phyloP scores from a whole-genome alignment of 306 rosid genomes.

The Cicer judaicum region DNA sequence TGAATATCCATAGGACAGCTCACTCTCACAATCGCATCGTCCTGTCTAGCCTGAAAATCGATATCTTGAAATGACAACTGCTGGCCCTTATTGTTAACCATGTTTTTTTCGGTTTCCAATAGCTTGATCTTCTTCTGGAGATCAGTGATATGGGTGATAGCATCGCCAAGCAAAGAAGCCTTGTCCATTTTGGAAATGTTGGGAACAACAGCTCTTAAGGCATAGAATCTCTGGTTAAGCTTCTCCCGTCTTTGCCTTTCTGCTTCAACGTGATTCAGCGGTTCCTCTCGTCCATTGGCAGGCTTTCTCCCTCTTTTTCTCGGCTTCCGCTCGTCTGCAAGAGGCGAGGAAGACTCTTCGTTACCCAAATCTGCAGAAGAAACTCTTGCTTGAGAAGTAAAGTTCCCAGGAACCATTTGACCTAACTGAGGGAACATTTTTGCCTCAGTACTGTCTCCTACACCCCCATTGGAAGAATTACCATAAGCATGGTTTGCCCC shows the following conservation, averaged over 20 bases:
- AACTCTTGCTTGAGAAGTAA: slow-evolving; percentile 60
- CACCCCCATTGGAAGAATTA: slow-evolving; percentile 68
- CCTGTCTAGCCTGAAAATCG: slow-evolving; percentile 75
- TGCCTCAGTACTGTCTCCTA: slow-evolving; percentile 61
- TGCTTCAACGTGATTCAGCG: slow-evolving; percentile 90
- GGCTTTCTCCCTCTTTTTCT: slow-evolving; percentile 95
- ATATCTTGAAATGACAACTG: slow-evolving; percentile 58
- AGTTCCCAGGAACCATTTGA: slow-evolving; percentile 64
- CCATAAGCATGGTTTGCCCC: slow-evolving; percentile 62
- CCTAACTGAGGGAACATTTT: slow-evolving; percentile 65
- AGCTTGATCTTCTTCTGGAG: slow-evolving; percentile 83
- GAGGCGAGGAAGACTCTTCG: slow-evolving; percentile 68
- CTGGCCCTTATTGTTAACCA: slow-evolving; percentile 51
- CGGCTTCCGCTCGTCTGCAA: slow-evolving; percentile 78
- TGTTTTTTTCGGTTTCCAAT: slow-evolving; percentile 76
- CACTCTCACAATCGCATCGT: slow-evolving; percentile 75
- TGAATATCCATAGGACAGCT: slow-evolving; percentile 76
- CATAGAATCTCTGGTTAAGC: slow-evolving; percentile 91
- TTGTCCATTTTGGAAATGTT: slow-evolving; percentile 96
- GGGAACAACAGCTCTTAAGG: slow-evolving; percentile 90
- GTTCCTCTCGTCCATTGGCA: slow-evolving; percentile 93
- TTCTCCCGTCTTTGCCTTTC: slow-evolving; percentile 94
- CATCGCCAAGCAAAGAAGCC: slow-evolving; percentile 92
- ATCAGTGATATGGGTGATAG: slow-evolving; percentile 83
- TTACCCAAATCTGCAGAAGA: slow-evolving; percentile 62